A percentile compares a stretch with the other conserved stretches of the same genome.
Conservation (phyloP, 257 asterid genomes). For the Forsythia viridissima region DNA sequence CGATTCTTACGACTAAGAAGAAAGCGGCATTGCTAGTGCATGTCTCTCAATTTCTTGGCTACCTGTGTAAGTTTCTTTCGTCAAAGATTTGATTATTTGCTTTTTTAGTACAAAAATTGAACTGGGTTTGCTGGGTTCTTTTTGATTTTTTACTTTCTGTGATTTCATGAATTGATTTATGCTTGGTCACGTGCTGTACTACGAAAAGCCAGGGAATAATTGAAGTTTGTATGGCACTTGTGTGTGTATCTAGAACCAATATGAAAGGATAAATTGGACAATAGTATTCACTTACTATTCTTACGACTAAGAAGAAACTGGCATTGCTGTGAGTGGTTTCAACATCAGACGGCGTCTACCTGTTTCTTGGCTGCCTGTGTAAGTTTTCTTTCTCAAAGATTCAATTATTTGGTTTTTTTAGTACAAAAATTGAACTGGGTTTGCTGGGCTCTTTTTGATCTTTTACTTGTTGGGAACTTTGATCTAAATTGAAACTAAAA, state of each 20-base stretch:
- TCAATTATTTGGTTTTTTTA: not conserved
- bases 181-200: no score
- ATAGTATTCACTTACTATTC: no score
- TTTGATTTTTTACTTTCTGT: not conserved
- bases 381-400: not conserved
- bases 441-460: no score
- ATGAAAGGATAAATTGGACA: not conserved
- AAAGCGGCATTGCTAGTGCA: not conserved
- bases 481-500: no score
- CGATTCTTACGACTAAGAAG: not conserved
- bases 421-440: not conserved
- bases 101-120: not conserved
- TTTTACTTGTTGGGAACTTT: no score
- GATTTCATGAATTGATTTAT: no score
- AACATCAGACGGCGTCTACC: no score
- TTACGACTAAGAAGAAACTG: not conserved
- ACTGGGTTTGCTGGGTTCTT: not conserved
- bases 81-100: not conserved
- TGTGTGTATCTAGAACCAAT: no score
- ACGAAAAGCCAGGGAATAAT: no score
- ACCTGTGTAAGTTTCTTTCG: not conserved
- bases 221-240: no score
- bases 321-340: not conserved
- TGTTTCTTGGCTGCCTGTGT: not conserved
- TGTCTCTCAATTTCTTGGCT: not conserved